These are phyloP conservation scores for Echinochloa phyllopogon DNA, from an alignment of 176 grass and related monocot species.

Conservation along the genomic window DNA sequence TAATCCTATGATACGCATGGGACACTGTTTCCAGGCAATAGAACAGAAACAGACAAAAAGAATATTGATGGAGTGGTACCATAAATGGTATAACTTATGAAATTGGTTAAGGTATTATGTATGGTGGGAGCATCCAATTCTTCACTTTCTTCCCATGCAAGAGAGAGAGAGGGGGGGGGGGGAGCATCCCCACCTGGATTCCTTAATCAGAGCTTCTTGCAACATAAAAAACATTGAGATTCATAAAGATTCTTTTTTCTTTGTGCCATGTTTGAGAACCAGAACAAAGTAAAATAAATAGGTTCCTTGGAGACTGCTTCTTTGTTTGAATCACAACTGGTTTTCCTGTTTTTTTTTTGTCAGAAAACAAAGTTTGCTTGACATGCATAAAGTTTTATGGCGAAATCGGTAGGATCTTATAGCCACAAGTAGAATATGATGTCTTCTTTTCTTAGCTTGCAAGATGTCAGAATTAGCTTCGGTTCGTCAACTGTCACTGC, in stretches of 20 bases:
- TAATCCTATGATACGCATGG: no score
- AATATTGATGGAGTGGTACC: conserved; percentile 20
- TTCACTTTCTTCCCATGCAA: conserved; percentile 45
- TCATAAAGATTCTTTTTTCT: neutral
- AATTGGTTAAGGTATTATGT: conserved; percentile 37
- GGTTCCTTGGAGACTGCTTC: conserved; percentile 6
- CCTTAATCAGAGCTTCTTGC: no score
- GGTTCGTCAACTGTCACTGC: neutral
- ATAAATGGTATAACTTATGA: conserved; percentile 29
- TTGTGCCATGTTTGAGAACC: conserved; percentile 19
- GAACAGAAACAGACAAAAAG: conserved; percentile 44
- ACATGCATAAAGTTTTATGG: conserved; percentile 1
- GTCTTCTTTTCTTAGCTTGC: conserved; percentile 3
- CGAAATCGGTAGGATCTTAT: conserved; percentile 13
- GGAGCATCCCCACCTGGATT: no score
- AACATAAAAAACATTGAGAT: no score
- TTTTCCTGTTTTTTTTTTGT: neutral
- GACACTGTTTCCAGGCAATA: neutral
- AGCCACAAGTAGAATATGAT: conserved; percentile 25
- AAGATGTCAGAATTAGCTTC: neutral
- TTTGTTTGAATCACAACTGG: conserved; percentile 21
- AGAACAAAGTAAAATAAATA: conserved; percentile 30
- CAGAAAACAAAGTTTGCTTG: conserved; percentile 5
- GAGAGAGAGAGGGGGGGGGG: no score
- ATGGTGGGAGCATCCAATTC: conserved; percentile 38